A percentile compares a stretch with the other conserved stretches of the same genome.
phyloP scores from a whole-genome alignment of 2,329 filamentous ascomycete genomes.

The Xylaria sp. region DNA sequence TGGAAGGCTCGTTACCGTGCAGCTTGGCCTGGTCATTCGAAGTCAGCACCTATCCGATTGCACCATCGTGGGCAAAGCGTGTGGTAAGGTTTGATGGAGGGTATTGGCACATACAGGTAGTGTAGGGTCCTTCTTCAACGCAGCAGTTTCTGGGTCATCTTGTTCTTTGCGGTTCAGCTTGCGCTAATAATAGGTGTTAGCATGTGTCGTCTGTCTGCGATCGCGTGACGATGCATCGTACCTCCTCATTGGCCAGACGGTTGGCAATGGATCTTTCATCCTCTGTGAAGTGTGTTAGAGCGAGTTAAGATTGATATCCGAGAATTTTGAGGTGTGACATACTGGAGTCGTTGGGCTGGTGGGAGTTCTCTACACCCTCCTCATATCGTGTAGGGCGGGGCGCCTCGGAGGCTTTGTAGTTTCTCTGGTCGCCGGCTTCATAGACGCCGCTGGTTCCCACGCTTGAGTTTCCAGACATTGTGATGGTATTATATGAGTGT shows the following conservation, averaged over 20 bases:
- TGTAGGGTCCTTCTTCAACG: constrained; percentile 70
- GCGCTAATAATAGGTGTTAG: constrained; percentile 31
- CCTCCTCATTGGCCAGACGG: constrained; percentile 72
- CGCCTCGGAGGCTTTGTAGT: constrained; percentile 63
- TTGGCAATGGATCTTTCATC: constrained; percentile 78
- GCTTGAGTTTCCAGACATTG: constrained; percentile 63
- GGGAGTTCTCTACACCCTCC: constrained; percentile 77
- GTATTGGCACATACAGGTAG: constrained; percentile 58
- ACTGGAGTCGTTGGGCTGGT: constrained; percentile 79
- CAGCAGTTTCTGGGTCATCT: constrained; percentile 56
- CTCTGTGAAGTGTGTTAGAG: constrained; percentile 58
- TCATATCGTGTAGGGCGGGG: constrained; percentile 70
- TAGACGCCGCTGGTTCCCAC: constrained; percentile 76
- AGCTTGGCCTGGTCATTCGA: constrained; percentile 61
- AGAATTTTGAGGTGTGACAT: constrained; percentile 48
- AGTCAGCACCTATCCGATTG: background rate
- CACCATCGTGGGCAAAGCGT: too few species aligned
- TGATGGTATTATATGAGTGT: constrained; percentile 33
- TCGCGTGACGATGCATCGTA: constrained; percentile 45
- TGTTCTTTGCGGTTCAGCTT: constrained; percentile 55
- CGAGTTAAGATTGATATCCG: too few species aligned
- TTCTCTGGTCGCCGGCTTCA: constrained; percentile 82
- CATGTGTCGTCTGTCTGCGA: background rate
- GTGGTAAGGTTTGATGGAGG: background rate
- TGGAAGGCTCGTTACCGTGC: constrained; percentile 79